These are phyloP conservation scores for Phytophthora kernoviae DNA, from an alignment of 352 stramenopile species.

Conservation along the genomic window DNA sequence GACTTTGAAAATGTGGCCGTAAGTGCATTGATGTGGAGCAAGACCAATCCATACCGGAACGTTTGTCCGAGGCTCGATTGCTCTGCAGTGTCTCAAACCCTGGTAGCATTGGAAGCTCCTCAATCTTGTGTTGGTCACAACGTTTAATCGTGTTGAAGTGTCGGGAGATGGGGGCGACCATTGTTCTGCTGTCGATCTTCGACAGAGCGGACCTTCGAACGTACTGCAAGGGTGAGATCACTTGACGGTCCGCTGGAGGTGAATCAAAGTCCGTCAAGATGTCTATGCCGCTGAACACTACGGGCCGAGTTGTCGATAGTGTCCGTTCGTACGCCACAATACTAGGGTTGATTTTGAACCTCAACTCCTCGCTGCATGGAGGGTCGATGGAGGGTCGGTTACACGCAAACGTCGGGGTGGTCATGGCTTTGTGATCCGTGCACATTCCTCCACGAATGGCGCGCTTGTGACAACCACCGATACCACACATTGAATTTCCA, in stretches of 20 bases:
- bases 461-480: constrained; percentile 39
- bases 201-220: constrained; percentile 11
- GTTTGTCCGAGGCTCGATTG: constrained; percentile 4
- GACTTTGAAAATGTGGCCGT: not conserved
- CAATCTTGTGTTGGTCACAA: not conserved
- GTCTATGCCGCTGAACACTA: not conserved
- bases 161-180: constrained; percentile 25
- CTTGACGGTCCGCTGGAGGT: not conserved
- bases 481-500: constrained; percentile 42
- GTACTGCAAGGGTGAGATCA: constrained; percentile 18
- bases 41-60: constrained; percentile 12
- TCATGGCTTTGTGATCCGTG: constrained; percentile 32
- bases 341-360: constrained; percentile 24
- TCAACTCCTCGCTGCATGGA: not conserved
- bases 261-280: constrained; percentile 3
- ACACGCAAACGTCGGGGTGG: not conserved
- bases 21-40: not conserved
- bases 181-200: constrained; percentile 11
- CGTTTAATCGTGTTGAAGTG: constrained; percentile 21
- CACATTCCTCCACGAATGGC: constrained; percentile 44
- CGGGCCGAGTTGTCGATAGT: not conserved
- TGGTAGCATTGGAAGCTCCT: constrained; percentile 27
- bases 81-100: constrained; percentile 31
- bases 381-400: constrained; percentile 23
- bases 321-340: not conserved